Conservation (phyloP, 1,139 yeast genomes). For the Kurtzmaniella quercitrusa region DNA sequence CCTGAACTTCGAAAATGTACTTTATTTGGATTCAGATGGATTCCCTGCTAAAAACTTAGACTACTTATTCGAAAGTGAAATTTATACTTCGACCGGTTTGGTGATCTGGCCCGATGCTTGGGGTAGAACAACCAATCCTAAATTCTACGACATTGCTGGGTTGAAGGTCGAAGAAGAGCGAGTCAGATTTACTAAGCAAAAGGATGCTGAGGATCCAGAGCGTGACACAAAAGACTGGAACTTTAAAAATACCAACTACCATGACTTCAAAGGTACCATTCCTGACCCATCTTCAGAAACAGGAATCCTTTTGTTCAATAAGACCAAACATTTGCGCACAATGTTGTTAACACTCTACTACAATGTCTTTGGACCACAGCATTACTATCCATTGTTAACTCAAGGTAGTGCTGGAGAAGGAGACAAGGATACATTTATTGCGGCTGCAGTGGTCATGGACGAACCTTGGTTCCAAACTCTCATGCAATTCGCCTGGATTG, state of each 20-base stretch:
- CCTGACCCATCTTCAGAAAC: conserved; percentile 66
- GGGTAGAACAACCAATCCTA: conserved; percentile 48
- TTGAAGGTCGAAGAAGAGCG: conserved; percentile 36
- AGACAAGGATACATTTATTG: conserved; percentile 65
- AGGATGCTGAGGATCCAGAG: conserved; percentile 26
- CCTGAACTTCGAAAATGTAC: conserved; percentile 54
- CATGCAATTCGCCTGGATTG: conserved; percentile 49
- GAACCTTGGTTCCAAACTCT: conserved; percentile 52
- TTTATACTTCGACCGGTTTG: conserved; percentile 40
- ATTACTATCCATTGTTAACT: conserved; percentile 56
- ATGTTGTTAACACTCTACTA: conserved; percentile 53
- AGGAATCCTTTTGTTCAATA: conserved; percentile 58
- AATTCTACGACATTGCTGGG: conserved; percentile 41
- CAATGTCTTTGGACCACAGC: conserved; percentile 56
- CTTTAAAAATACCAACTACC: conserved; percentile 38
- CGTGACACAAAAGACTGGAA: conserved; percentile 23
- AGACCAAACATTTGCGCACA: conserved; percentile 47
- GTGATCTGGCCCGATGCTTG: conserved; percentile 52
- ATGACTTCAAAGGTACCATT: conserved; percentile 53
- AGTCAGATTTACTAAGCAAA: conserved; percentile 25
- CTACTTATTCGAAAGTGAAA: conserved; percentile 36
- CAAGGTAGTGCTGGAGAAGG: conserved; percentile 75
- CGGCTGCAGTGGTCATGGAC: conserved; percentile 53
- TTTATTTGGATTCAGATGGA: conserved; percentile 68
- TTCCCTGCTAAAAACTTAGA: conserved; percentile 56